phyloP scores from a whole-genome alignment of 116 monocot genomes.

The Posidonia oceanica region DNA sequence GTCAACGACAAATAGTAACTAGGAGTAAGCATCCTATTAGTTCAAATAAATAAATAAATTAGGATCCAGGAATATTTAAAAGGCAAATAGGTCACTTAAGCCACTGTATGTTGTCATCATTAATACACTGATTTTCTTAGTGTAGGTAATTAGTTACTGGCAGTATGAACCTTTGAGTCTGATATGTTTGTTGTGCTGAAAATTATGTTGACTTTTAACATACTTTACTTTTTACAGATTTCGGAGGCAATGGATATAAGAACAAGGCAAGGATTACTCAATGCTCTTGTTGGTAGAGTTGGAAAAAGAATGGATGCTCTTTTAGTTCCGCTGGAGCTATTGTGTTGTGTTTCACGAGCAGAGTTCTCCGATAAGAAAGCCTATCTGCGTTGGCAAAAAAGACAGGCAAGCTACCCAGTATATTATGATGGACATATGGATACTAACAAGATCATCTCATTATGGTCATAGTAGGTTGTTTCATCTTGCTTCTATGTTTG shows the following conservation, averaged over 20 bases:
- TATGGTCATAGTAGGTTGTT: background rate
- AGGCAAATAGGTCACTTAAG: too few species aligned
- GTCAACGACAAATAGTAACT: too few species aligned
- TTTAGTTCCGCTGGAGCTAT: conserved; percentile 74
- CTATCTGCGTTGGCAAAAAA: conserved; percentile 88
- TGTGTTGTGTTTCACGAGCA: conserved; percentile 75
- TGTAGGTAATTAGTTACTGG: too few species aligned
- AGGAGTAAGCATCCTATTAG: too few species aligned
- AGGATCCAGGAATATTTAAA: too few species aligned
- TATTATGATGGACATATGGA: background rate
- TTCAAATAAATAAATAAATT: too few species aligned
- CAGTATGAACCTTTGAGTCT: too few species aligned
- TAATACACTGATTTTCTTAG: too few species aligned
- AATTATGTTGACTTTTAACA: background rate
- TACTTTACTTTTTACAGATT: conserved; percentile 29
- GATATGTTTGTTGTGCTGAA: background rate
- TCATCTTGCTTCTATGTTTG: background rate
- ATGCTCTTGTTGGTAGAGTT: conserved; percentile 69
- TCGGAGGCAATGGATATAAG: conserved; percentile 91
- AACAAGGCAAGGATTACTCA: conserved; percentile 87
- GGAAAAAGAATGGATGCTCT: conserved; percentile 98
- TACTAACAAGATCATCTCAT: background rate
- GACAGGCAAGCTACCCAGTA: conserved; percentile 44
- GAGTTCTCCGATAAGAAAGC: conserved; percentile 97
- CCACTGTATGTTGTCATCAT: too few species aligned